Base-by-base conservation (phyloP, 345 rosid genomes). In the Odontarrhena argentea region DNA sequence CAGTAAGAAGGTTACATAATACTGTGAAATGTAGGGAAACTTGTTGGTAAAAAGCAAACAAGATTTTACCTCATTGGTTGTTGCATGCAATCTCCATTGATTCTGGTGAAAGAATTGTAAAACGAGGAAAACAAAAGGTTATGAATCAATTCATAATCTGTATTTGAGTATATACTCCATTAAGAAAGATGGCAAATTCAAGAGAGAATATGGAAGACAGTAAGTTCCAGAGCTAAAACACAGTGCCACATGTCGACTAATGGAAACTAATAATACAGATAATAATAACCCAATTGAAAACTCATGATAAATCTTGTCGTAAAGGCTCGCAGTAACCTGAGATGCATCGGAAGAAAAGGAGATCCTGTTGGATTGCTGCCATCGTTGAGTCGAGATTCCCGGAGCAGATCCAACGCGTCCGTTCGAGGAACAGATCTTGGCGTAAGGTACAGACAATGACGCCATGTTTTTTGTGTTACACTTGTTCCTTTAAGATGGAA, bases 1-100 rank as follows among this genome's bases (percentile, higher is more conserved):
- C 36, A 32, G 11, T 61, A 68, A 47, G 5, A 56, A 62, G 18
- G 18, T 68, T 30, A 37, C 58, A 68, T 37, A 2, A 1, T 35
- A 60, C 38, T 45, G 40, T 18, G 2, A 30, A 70, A 5, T n/a
- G 36, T 51, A 34, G 1, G n/a, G 7, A 52, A 43, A 32, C 25
- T 52, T 42, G 38, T 24, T 37, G 45, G 34, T 55, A 4, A 4
- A 1, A 24, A 9, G 6, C 36, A 25, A 42, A 28, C 25, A 79
- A 55, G 50, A 10, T 14, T 82, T 52, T 51, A 92, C 96, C 81
- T 89, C 86, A 75, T 79, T 82, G 67, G 81, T 72, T 62, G 81
- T 81, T 2, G 93, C 86, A 59, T 81, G 78, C 61, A 78, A 64
- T 71, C 64, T 83, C 58, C 67, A 66, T 51, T 78, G 88, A 64